phyloP scores from a whole-genome alignment of 192 early-diverging fungal species.

The Coemansia erecta region DNA sequence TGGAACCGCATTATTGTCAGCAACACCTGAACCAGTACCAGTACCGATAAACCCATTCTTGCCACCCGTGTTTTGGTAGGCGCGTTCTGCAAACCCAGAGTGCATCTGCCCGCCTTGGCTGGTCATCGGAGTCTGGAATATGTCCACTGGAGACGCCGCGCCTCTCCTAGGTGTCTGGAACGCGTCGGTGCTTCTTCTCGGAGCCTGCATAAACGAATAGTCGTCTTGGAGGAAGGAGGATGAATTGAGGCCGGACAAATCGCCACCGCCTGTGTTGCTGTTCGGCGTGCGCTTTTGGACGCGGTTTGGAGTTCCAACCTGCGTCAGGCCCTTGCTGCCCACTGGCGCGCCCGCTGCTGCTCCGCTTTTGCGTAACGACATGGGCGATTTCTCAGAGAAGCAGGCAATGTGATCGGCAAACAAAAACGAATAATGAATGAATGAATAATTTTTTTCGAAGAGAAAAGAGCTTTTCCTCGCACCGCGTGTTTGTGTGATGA shows the following conservation, averaged over 20 bases:
- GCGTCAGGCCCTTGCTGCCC: slow-evolving; percentile 34
- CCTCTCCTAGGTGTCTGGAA: slow-evolving; percentile 3
- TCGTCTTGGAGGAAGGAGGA: slow-evolving; percentile 2
- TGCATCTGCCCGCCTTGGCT: not conserved
- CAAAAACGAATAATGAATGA: not conserved
- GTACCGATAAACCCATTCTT: not conserved
- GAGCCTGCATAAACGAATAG: not conserved
- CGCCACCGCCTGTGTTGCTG: not conserved
- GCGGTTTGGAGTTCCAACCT: slow-evolving; percentile 44
- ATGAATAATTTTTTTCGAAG: not conserved
- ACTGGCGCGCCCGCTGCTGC: slow-evolving; percentile 21
- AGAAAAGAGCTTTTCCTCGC: not conserved
- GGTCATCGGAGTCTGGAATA: not conserved
- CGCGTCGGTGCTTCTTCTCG: slow-evolving; percentile 1
- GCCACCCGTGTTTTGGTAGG: slow-evolving; percentile 35
- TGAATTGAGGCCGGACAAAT: not conserved
- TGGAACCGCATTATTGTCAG: too few relatives aligned
- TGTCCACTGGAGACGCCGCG: not conserved
- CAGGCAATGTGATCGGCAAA: not conserved
- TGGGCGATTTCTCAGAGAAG: not conserved
- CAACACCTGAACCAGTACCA: slow-evolving; percentile 2
- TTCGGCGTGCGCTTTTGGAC: slow-evolving; percentile 22
- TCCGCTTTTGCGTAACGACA: slow-evolving; percentile 9
- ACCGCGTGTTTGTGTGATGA: too few relatives aligned
- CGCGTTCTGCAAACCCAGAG: slow-evolving; percentile 45